Base-by-base conservation (phyloP, 768 basidiomycete species). In the Serendipita vermifera region DNA sequence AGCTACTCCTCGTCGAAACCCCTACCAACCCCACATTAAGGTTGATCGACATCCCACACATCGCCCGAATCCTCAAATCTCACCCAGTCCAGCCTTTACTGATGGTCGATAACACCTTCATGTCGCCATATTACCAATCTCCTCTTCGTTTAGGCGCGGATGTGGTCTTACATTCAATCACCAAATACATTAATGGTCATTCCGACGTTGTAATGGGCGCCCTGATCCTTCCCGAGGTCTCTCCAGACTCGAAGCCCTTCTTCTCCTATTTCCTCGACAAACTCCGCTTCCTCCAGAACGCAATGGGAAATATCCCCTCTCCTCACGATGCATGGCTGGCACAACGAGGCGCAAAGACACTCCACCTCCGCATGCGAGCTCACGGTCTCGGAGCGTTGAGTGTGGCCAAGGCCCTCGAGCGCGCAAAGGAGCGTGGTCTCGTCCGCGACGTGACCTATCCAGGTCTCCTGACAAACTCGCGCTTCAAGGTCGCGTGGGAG, bases 21-120 rank as follows among this genome's bases (percentile, higher is more conserved):
- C 94, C 92, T 0, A 98, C 94, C 2, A 98, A 97, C 71, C 94
- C 94, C 0, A 89, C 89, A 1, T 81, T 98, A 7, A 81, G 87
- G 15, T 71, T 97, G 33, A 81, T 93, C 35, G 85, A 90, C 64
- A 82, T 98, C 65, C 68, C 74, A 1, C 78, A 80, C 55, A 78
- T 98, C 60, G 75, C 80, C 24, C 65, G 75, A 9, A 70, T 94
- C 51, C 82, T 82, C 2, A 77, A 74, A 55, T 71, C 78, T 0
- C 81, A 85, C 54, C 65, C 67, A 0, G 60, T 64, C 9, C 60
- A 64, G 15, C 92, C 93, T 0, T 72, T 91, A 27, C 79, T 99
- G 13, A 78, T 93, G 43, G 85, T 97, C 40, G 93, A 97, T 74
- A 91, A 87, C 72, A 96, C 92, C 22, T 96, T 94, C 77, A 75